These are phyloP conservation scores for Laetiporus sulphureus DNA, from an alignment of 1,284 basidiomycete species.

Conservation along the genomic window DNA sequence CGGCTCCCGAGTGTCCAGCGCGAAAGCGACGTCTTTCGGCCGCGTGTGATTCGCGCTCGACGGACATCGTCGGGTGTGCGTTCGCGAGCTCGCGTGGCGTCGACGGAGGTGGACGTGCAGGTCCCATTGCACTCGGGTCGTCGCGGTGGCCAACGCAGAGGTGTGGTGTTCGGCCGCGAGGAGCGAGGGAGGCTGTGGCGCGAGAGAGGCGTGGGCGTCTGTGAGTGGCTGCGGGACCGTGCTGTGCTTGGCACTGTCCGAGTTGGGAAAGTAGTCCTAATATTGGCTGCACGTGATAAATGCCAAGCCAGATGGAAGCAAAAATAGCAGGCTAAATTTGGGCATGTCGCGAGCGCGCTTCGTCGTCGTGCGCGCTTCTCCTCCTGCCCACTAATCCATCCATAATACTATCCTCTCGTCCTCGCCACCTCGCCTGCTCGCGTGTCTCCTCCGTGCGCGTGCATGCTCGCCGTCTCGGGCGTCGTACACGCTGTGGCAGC, in stretches of 20 bases:
- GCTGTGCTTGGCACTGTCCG: constrained; percentile 2
- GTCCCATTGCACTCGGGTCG: too few species aligned
- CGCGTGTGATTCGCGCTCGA: too few species aligned
- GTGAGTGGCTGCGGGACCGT: constrained; percentile 2
- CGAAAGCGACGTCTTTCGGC: too few species aligned
- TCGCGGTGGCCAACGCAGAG: too few species aligned
- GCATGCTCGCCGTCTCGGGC: not conserved
- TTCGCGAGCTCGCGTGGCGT: too few species aligned
- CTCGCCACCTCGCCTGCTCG: not conserved
- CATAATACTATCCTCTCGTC: not conserved
- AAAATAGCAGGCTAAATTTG: constrained; percentile 9
- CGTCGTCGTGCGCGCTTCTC: not conserved
- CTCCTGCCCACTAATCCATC: constrained; percentile 4
- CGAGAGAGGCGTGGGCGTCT: too few species aligned
- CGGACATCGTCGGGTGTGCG: too few species aligned
- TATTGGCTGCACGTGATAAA: not conserved
- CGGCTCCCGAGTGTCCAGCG: too few species aligned
- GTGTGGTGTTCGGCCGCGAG: too few species aligned
- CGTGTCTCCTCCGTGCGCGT: not conserved
- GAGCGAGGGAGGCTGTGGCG: too few species aligned
- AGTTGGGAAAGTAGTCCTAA: not conserved
- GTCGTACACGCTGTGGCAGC: not conserved
- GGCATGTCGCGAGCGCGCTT: constrained; percentile 1
- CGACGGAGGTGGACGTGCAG: too few species aligned
- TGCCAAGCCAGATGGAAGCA: constrained; percentile 7